Base-by-base conservation (phyloP, 768 basidiomycete species). In the Clitopilus passeckerianus region DNA sequence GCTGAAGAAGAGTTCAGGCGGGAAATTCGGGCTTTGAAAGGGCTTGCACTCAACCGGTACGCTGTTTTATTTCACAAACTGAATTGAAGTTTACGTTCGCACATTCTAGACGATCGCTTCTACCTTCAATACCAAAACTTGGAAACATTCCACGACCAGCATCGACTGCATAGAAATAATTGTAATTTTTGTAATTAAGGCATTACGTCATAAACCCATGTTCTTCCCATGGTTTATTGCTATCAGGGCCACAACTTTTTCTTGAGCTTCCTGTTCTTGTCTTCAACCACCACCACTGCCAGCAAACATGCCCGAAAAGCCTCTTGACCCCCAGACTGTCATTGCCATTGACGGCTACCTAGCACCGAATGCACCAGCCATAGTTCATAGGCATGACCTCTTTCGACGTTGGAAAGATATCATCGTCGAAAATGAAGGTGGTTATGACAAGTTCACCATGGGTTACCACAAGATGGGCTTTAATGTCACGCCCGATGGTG, bases 401-500 rank as follows among this genome's bases (percentile, higher is more conserved):
- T 93, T 86, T 75, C 80, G 82, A 59, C 79, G 83, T 65, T 92
- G 90, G 90, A 92, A 89, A 66, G 81, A 87, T 65, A 78, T 75
- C 50, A 91, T 97, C 66, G 80, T 89, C 22, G 66, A 82, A 53
- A 73, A 86, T 63, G 95, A 98, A 75, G 94, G 94, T 54, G 96
- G 97, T 18, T 86, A 86, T 69, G 89, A 90, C 27, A 75, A 76
- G 16, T 93, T 93, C 71, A 88, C 90, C 6, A 83, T 87, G 68
- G 92, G 92, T 1, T 95, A 92, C 73, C 78, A 85, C 62, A 84
- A 79, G 65, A 86, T 85, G 69, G 96, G 96, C 34, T 78, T 99
- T 65, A 87, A 90, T 59, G 82, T 93, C 43, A 78, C 77, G 41
- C 69, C 75, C 35, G 81, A 88, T 59, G 87, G 86, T 57, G 80